These are phyloP conservation scores for Curvularia sp. DNA, from an alignment of 2,329 filamentous ascomycete genomes.

Conservation along the genomic window DNA sequence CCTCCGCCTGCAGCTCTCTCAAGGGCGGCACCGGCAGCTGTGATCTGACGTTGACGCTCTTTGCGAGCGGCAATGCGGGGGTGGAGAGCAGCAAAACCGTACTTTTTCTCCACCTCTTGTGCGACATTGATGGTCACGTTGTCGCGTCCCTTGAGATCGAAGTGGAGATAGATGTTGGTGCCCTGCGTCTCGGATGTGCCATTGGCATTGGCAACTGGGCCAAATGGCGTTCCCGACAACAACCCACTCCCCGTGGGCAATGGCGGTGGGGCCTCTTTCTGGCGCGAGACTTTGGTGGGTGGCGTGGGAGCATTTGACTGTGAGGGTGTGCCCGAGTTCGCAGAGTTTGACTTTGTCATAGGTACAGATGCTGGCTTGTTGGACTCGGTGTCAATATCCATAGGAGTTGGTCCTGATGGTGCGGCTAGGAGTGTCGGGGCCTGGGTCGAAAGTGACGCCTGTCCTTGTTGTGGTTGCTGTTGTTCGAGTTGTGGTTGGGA, in stretches of 20 bases:
- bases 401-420: slow-evolving; percentile 37
- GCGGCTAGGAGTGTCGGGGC: slow-evolving; percentile 18
- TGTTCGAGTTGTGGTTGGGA: slow-evolving; percentile 25
- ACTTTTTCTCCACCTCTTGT: slow-evolving; percentile 88
- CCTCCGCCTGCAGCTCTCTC: slow-evolving; percentile 78
- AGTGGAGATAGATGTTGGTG: slow-evolving; percentile 83
- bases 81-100: slow-evolving; percentile 93
- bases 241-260: slow-evolving; percentile 69
- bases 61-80: slow-evolving; percentile 88
- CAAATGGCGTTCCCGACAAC: slow-evolving; percentile 68
- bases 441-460: slow-evolving; percentile 12
- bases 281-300: slow-evolving; percentile 61
- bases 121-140: slow-evolving; percentile 97
- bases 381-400: slow-evolving; percentile 50
- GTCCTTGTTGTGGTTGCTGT: slow-evolving; percentile 28
- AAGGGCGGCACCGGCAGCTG: slow-evolving; percentile 83
- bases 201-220: slow-evolving; percentile 58
- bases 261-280: slow-evolving; percentile 64
- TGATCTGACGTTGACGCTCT: slow-evolving; percentile 85
- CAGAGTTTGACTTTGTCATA: slow-evolving; percentile 46
- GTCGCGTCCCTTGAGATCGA: slow-evolving; percentile 79
- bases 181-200: slow-evolving; percentile 51
- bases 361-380: slow-evolving; percentile 36
- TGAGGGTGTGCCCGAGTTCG: slow-evolving; percentile 49
- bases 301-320: slow-evolving; percentile 61